Evolutionary conservation across 2,329 filamentous ascomycete genomes (phyloP).

Genomic region (Cordyceps tenuipes): DNA sequence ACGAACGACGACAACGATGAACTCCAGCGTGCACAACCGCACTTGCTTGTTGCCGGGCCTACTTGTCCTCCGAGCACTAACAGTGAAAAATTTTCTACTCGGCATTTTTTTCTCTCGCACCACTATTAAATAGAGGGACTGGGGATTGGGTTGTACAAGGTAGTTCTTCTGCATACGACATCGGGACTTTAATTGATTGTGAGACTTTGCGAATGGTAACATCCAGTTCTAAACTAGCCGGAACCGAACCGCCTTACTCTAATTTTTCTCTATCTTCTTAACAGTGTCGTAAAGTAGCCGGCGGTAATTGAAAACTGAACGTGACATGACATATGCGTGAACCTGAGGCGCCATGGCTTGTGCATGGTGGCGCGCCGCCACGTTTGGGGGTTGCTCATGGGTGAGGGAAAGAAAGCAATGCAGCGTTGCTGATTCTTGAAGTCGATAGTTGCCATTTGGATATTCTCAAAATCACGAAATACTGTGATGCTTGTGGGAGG

Average conservation of each 20-base stretch:
- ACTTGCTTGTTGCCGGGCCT: background rate
- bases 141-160: too few relatives aligned
- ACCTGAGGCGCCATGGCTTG: background rate
- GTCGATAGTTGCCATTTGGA: too few relatives aligned
- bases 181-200: background rate
- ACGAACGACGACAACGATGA: background rate
- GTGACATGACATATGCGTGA: background rate
- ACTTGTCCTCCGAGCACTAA: background rate
- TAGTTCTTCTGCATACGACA: background rate
- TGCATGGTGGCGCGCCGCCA: constrained; percentile 2
- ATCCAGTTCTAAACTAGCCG: background rate
- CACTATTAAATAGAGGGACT: background rate
- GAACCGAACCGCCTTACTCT: background rate
- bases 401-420: too few relatives aligned
- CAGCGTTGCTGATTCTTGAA: too few relatives aligned
- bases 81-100: background rate
- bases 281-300: background rate
- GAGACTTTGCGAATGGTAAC: background rate
- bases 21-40: too few relatives aligned
- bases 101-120: background rate
- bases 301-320: constrained; percentile 2
- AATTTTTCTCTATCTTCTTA: background rate
- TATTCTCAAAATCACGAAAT: too few relatives aligned
- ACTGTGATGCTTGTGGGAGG: too few relatives aligned
- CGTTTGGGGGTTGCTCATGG: background rate